Conservation (phyloP, 2,329 filamentous ascomycete species). For the Atkinsonella hypoxylon region DNA sequence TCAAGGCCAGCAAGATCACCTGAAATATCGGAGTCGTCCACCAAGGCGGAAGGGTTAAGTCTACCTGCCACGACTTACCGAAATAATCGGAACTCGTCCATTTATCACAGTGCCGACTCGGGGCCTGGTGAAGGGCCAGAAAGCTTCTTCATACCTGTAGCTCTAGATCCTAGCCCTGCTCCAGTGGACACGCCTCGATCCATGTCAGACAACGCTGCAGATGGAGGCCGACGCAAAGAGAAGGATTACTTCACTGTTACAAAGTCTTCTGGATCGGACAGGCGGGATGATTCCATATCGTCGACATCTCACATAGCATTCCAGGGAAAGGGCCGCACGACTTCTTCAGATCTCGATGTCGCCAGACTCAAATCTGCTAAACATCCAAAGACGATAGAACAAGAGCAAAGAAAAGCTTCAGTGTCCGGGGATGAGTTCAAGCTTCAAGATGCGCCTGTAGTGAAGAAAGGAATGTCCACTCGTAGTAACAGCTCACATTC, state of each 20-base stretch:
- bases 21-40: slow-evolving; percentile 34
- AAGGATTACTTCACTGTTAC: slow-evolving; percentile 47
- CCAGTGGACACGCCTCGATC: slow-evolving; percentile 43
- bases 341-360: slow-evolving; percentile 47
- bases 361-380: slow-evolving; percentile 39
- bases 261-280: slow-evolving; percentile 31
- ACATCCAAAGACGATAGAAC: slow-evolving; percentile 29
- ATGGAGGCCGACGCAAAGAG: slow-evolving; percentile 35
- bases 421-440: slow-evolving; percentile 47
- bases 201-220: slow-evolving; percentile 32
- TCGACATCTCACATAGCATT: slow-evolving; percentile 84
- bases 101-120: slow-evolving; percentile 39
- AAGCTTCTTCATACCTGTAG: slow-evolving; percentile 66
- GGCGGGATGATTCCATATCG: slow-evolving; percentile 35
- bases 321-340: slow-evolving; percentile 62
- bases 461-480: slow-evolving; percentile 33
- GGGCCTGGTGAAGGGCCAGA: slow-evolving; percentile 44
- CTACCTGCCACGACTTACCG: slow-evolving; percentile 68
- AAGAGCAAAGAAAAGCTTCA: slow-evolving; percentile 17
- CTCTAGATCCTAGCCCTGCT: slow-evolving; percentile 56
- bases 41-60: slow-evolving; percentile 46
- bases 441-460: slow-evolving; percentile 68
- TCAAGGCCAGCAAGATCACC: slow-evolving; percentile 42
- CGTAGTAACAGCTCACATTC: slow-evolving; percentile 32
- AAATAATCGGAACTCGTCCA: slow-evolving; percentile 61